Percentiles rank a stretch among this genome's conserved stretches.
Conservation (phyloP, 164 flowering plant species). For the Protea cynaroides region DNA sequence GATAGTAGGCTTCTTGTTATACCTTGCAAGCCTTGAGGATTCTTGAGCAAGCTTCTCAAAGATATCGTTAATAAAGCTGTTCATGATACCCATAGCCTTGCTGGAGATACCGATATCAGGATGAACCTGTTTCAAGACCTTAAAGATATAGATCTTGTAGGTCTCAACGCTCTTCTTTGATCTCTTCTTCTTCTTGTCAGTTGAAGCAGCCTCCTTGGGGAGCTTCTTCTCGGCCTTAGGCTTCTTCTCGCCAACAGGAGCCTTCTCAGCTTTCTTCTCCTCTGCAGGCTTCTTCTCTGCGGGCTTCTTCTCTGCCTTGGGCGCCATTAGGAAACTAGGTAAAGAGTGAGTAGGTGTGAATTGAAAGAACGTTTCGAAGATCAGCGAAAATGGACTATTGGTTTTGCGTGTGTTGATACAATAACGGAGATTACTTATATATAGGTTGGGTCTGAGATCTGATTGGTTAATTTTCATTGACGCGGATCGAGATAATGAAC, state of each 20-base stretch:
- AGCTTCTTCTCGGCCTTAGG: background rate
- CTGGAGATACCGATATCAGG: background rate
- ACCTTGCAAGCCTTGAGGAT: background rate
- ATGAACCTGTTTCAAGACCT: conserved; percentile 1
- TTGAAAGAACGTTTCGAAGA: background rate
- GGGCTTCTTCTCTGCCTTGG: conserved; percentile 3
- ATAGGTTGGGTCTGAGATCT: background rate
- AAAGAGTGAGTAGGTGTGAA: too few relatives aligned
- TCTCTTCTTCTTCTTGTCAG: conserved; percentile 1
- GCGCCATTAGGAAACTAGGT: background rate
- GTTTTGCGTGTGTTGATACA: background rate
- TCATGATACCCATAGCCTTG: conserved; percentile 1
- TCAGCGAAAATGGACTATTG: background rate
- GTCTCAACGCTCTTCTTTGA: background rate
- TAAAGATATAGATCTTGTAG: background rate
- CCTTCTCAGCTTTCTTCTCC: conserved; percentile 1
- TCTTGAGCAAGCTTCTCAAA: conserved; percentile 1
- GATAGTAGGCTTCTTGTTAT: background rate
- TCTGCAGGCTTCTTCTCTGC: background rate
- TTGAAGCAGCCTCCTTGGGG: background rate
- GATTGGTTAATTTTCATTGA: background rate
- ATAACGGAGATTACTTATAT: background rate
- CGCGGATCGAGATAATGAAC: background rate
- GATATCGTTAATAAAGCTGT: conserved; percentile 1
- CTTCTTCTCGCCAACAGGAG: background rate